Base-by-base conservation (phyloP, 768 basidiomycete species). In the Clavaria fumosa region DNA sequence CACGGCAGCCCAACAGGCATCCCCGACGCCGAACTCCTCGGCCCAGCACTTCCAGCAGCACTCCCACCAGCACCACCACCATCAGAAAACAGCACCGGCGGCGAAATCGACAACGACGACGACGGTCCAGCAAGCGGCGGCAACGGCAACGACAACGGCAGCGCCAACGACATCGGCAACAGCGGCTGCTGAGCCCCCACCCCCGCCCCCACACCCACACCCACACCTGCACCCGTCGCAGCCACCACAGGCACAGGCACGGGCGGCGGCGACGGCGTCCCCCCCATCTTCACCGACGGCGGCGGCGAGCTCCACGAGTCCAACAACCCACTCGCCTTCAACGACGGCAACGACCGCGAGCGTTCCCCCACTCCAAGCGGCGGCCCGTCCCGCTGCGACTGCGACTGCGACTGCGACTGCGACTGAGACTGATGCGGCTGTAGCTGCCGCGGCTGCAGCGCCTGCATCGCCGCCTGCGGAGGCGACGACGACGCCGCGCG, bases 31-130 rank as follows among this genome's bases (percentile, higher is more conserved):
- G 40, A 11, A n/a, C n/a, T n/a, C n/a, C n/a, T n/a, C n/a, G n/a
- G 17, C 55, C 40, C 71, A 70, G 66, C 40, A 65, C 60, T 45
- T 80, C 77, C 27, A 83, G 59, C 31, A 83, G 61, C 15, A 80
- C 80, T 44, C 76, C 78, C 22, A 73, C 70, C 55, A 81, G 82
- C 38, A 83, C 58, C 24, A 79, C 81, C 22, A 80, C 80, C 41
- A 83, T 55, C 14, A n/a, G n/a, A n/a, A n/a, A n/a, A n/a, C n/a
- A n/a, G n/a, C n/a, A n/a, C 36, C 27, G 19, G 31, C 35, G 23
- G 15, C 12, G 38, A 15, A 18, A 19, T 21, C 14, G 55, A 46
- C 5, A 49, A 48, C 24, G 48, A 51, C 43, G 53, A 56, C 43
- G 55, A 53, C 40, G 58, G n/a, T n/a, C 53, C 27, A 56, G 53